phyloP scores from a whole-genome alignment of 805 yeast genomes.

The Candida ulmi region DNA sequence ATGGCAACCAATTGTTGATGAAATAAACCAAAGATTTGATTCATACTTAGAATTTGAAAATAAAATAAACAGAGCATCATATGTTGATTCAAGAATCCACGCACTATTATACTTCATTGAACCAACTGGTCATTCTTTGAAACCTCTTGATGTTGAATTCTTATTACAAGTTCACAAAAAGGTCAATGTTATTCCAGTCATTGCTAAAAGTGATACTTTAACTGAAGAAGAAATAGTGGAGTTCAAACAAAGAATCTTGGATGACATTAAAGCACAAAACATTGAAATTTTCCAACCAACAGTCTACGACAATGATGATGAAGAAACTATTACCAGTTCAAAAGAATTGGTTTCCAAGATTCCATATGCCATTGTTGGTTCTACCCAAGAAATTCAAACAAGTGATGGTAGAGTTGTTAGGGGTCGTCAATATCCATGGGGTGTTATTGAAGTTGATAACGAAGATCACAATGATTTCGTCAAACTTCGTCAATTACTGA shows the following conservation, averaged over 20 bases:
- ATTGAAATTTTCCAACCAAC: constrained; percentile 77
- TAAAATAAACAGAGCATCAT: constrained; percentile 63
- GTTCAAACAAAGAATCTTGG: constrained; percentile 73
- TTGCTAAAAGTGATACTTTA: constrained; percentile 91
- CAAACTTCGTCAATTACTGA: constrained; percentile 78
- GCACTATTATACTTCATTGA: constrained; percentile 92
- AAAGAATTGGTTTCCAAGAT: constrained; percentile 60
- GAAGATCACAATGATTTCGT: constrained; percentile 91
- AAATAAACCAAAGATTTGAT: constrained; percentile 82
- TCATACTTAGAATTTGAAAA: constrained; percentile 86
- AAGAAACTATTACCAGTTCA: constrained; percentile 65
- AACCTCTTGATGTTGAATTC: constrained; percentile 81
- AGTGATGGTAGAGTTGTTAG: constrained; percentile 76
- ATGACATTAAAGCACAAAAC: constrained; percentile 69
- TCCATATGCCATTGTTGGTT: constrained; percentile 95
- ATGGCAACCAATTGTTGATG: constrained; percentile 90
- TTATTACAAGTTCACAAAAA: constrained; percentile 85
- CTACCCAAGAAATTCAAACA: constrained; percentile 63
- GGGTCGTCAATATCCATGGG: constrained; percentile 97
- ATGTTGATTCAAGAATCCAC: constrained; percentile 82
- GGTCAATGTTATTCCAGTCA: constrained; percentile 90
- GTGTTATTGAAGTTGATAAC: constrained; percentile 90
- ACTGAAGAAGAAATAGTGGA: constrained; percentile 76
- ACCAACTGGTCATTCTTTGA: constrained; percentile 93
- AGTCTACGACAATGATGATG: constrained; percentile 76